Evolutionary conservation across 345 rosid species (phyloP), one percentile per base, ranked within the genome.

Genomic region (Limnanthes douglasii): DNA sequence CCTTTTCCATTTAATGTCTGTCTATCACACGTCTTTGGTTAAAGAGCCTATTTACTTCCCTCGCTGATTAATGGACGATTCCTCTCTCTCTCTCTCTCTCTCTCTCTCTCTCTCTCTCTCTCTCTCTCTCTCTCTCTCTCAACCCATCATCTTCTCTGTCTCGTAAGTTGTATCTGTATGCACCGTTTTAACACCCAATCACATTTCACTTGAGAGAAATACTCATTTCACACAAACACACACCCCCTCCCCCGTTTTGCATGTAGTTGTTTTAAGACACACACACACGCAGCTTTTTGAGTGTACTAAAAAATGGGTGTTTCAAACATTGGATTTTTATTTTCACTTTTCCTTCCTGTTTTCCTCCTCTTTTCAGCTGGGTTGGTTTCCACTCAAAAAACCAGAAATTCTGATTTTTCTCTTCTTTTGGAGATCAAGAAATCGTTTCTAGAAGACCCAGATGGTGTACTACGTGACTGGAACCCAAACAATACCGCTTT

Each of bases 371-470:
- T 28, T 29, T 21, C 34, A 9, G 21, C 45, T 19, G 37, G 39
- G 15, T 50, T 35, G 25, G 53, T 63, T 35, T 37, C 12, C 19
- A 36, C 53, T 15, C 63, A 55, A 43, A 18, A 41, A 40, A 18
- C 15, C 25, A 37, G 20, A 5, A 45, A 27, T 21, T 30, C 41
- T 11, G 81, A 71, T 24, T 43, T 70, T 1, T 34, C 70, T 0
- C 39, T 45, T 43, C 94, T 90, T 39, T 41, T 80, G 39, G 63
- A 72, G 31, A 62, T 70, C 15, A 90, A 74, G 67, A 51, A 46
- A 21, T 70, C 70, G 3, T 61, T 90, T 13, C 12, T 15, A 1
- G 37, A 21, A 3, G 73, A 62, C 48, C 59, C 53, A 5, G 51
- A 48, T 9, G 43, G 54, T 20, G 59, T 53, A 34, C 43, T 90